A percentile compares a stretch with the other conserved stretches of the same genome.
phyloP scores from a whole-genome alignment of 257 asterid species.

The Marsdenia floribunda region DNA sequence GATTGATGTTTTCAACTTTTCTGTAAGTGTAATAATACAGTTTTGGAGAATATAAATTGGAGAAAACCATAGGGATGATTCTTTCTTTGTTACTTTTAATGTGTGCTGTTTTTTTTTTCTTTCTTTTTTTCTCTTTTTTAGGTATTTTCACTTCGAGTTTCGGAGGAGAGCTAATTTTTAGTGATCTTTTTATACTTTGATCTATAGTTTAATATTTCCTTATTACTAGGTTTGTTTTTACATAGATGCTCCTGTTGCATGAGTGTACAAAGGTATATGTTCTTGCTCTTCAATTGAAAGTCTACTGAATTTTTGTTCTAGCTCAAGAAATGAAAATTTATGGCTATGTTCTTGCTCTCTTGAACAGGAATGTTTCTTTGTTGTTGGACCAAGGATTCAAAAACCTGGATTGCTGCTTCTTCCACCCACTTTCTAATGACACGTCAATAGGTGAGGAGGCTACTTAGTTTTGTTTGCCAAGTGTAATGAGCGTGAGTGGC shows the following conservation, averaged over 20 bases:
- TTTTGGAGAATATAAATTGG: too few relatives aligned
- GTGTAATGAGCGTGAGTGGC: neutral
- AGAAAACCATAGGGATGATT: too few relatives aligned
- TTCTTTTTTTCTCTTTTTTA: too few relatives aligned
- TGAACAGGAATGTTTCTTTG: slow-evolving; percentile 67
- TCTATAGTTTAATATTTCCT: neutral
- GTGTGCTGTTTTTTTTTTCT: too few relatives aligned
- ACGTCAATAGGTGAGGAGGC: slow-evolving; percentile 57
- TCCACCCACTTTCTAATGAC: slow-evolving; percentile 93
- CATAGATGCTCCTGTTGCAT: neutral
- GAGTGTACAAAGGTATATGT: neutral
- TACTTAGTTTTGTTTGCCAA: neutral
- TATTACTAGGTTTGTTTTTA: neutral
- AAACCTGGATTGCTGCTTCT: slow-evolving; percentile 60
- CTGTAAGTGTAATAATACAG: too few relatives aligned
- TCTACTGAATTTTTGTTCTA: neutral
- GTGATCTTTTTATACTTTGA: too few relatives aligned
- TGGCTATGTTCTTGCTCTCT: slow-evolving; percentile 13
- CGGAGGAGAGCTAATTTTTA: too few relatives aligned
- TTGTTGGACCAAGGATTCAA: slow-evolving; percentile 80
- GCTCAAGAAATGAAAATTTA: slow-evolving; percentile 2
- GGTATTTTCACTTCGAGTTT: too few relatives aligned
- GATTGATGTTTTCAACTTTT: too few relatives aligned
- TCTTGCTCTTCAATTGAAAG: slow-evolving; percentile 15
- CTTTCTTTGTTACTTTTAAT: too few relatives aligned